Evolutionary conservation across 352 stramenopile genomes (phyloP).

Genomic region (Globisporangium okanoganense): DNA sequence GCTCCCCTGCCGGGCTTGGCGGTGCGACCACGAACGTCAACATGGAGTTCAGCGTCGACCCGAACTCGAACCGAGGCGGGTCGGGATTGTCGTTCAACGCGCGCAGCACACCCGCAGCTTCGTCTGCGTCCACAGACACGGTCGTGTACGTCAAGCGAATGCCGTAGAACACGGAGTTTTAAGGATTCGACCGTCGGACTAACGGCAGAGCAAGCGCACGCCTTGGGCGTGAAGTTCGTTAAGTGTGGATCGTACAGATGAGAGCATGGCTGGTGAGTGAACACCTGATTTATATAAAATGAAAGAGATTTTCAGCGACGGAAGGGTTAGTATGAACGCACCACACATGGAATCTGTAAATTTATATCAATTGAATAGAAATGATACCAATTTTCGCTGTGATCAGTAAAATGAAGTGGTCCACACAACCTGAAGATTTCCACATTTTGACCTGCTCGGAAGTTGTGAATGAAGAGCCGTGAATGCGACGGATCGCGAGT

Average conservation of each 20-base stretch:
- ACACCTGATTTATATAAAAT: neutral
- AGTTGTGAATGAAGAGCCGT: neutral
- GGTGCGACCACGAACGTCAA: neutral
- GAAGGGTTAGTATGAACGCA: neutral
- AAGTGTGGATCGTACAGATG: neutral
- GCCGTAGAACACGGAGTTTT: neutral
- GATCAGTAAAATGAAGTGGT: neutral
- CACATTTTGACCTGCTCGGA: neutral
- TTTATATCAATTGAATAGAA: neutral
- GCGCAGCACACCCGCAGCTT: neutral
- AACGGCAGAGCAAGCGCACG: neutral
- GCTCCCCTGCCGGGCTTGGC: constrained; percentile 1
- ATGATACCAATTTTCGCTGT: neutral
- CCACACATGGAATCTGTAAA: neutral
- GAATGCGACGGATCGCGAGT: neutral
- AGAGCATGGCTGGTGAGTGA: neutral
- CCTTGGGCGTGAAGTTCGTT: neutral
- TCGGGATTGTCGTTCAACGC: neutral
- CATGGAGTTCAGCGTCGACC: constrained; percentile 14
- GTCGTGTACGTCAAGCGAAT: constrained; percentile 6
- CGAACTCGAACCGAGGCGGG: neutral
- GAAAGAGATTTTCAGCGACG: neutral
- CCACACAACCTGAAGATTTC: neutral
- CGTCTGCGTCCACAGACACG: neutral
- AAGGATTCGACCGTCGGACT: neutral